Conservation (phyloP, 352 stramenopile species). For the Phytophthora multivora region DNA sequence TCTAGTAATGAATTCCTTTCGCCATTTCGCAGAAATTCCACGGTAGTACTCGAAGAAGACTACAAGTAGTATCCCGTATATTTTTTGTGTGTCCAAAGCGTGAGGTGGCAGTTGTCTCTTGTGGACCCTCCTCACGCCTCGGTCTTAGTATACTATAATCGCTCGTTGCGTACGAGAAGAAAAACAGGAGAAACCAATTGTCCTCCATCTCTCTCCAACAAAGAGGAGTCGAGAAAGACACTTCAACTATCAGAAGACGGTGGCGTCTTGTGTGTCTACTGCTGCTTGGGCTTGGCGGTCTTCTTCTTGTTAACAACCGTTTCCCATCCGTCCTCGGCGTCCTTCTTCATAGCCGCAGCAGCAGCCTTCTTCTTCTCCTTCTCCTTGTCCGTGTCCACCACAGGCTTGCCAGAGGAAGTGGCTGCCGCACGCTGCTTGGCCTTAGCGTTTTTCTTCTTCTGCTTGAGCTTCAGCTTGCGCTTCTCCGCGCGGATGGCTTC, state of each 20-base stretch:
- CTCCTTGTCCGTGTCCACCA: constrained; percentile 46
- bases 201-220: constrained; percentile 7
- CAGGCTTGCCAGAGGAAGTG: constrained; percentile 22
- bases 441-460: constrained; percentile 85
- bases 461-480: constrained; percentile 81
- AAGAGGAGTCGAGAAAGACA: constrained; percentile 14
- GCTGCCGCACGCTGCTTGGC: constrained; percentile 52
- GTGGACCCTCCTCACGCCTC: constrained; percentile 1
- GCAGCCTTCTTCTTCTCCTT: constrained; percentile 56
- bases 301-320: constrained; percentile 78
- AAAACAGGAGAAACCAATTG: constrained; percentile 4
- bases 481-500: constrained; percentile 77
- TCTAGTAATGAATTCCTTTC: constrained; percentile 12
- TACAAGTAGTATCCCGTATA: constrained; percentile 27
- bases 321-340: constrained; percentile 80
- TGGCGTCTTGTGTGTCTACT: constrained; percentile 38
- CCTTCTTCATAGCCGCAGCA: constrained; percentile 56
- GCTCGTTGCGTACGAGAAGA: constrained; percentile 29
- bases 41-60: too few relatives aligned
- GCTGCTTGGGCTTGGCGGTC: constrained; percentile 60
- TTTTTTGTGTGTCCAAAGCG: constrained; percentile 26
- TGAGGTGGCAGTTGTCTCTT: constrained; percentile 8
- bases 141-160: constrained; percentile 40
- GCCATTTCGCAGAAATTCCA: too few relatives aligned
- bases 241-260: constrained; percentile 26